A percentile compares a stretch with the other conserved stretches of the same genome.
Conservation (phyloP, 2,329 filamentous ascomycete genomes). For the Penicillium sp. region DNA sequence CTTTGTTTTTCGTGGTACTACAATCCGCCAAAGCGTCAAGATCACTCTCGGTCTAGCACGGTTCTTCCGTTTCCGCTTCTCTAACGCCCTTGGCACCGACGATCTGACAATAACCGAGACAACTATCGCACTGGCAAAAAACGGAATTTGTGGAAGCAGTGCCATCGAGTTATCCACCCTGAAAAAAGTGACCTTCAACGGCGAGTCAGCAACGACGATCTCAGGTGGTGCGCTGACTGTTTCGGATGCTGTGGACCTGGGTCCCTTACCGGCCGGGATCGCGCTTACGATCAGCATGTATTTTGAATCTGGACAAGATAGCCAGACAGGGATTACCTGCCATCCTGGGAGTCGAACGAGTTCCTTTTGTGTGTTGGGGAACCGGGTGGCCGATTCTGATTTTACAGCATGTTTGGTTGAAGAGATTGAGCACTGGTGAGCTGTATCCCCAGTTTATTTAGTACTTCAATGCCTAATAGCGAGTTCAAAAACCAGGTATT, state of each 20-base stretch:
- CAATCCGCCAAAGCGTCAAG: conserved; percentile 65
- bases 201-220: conserved; percentile 52
- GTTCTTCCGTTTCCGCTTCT: conserved; percentile 60
- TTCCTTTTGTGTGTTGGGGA: conserved; percentile 59
- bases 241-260: conserved; percentile 61
- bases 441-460: background rate
- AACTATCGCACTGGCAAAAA: conserved; percentile 56
- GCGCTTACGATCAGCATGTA: conserved; percentile 62
- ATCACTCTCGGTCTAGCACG: conserved; percentile 57
- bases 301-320: conserved; percentile 55
- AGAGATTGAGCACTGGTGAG: conserved; percentile 46
- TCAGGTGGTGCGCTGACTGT: conserved; percentile 59
- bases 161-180: conserved; percentile 55
- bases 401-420: conserved; percentile 42
- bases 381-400: conserved; percentile 53
- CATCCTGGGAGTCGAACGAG: conserved; percentile 66
- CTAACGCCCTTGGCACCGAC: conserved; percentile 63
- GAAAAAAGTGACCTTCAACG: conserved; percentile 56
- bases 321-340: conserved; percentile 56
- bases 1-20: conserved; percentile 60
- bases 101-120: conserved; percentile 61
- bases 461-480: conserved; percentile 10
- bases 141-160: conserved; percentile 47
- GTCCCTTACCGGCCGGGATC: conserved; percentile 47
- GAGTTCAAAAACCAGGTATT: conserved; percentile 53